phyloP scores from a whole-genome alignment of 768 basidiomycete species.

The Suillus americanus region DNA sequence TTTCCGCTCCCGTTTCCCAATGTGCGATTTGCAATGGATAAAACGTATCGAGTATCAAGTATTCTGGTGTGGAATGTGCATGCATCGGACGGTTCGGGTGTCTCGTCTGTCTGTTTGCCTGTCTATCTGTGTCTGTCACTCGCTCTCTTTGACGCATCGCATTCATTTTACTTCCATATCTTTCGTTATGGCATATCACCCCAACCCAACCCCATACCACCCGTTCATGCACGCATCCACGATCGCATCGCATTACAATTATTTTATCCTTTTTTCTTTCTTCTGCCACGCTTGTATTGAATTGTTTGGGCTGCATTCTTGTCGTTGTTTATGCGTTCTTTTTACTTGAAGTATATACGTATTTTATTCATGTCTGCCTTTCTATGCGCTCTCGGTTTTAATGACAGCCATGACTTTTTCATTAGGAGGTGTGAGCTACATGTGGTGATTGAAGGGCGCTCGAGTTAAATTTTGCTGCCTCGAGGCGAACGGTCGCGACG shows the following conservation, averaged over 20 bases:
- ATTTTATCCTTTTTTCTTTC: neutral
- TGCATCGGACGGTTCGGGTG: slow-evolving; percentile 5
- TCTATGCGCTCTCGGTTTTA: neutral
- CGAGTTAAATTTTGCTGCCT: too few relatives aligned
- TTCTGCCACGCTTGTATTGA: neutral
- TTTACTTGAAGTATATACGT: slow-evolving; percentile 13
- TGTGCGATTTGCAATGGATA: slow-evolving; percentile 8
- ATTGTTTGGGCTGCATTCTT: slow-evolving; percentile 3
- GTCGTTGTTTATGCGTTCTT: slow-evolving; percentile 27
- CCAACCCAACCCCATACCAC: neutral
- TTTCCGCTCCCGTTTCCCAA: neutral
- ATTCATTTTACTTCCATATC: slow-evolving; percentile 1
- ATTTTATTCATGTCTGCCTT: slow-evolving; percentile 18
- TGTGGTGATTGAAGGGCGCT: too few relatives aligned
- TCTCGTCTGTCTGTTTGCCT: neutral
- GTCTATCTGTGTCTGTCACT: neutral
- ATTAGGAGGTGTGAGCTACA: too few relatives aligned
- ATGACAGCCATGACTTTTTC: slow-evolving; percentile 7
- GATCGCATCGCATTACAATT: slow-evolving; percentile 6
- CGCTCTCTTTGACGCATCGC: slow-evolving; percentile 1
- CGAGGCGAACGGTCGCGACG: too few relatives aligned
- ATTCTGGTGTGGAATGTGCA: slow-evolving; percentile 1
- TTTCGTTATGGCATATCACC: slow-evolving; percentile 2
- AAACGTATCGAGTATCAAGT: neutral
- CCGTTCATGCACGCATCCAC: slow-evolving; percentile 6